These are phyloP conservation scores for Neophaeococcomyces aloes DNA, from an alignment of 2,329 filamentous ascomycete genomes.

Conservation along the genomic window DNA sequence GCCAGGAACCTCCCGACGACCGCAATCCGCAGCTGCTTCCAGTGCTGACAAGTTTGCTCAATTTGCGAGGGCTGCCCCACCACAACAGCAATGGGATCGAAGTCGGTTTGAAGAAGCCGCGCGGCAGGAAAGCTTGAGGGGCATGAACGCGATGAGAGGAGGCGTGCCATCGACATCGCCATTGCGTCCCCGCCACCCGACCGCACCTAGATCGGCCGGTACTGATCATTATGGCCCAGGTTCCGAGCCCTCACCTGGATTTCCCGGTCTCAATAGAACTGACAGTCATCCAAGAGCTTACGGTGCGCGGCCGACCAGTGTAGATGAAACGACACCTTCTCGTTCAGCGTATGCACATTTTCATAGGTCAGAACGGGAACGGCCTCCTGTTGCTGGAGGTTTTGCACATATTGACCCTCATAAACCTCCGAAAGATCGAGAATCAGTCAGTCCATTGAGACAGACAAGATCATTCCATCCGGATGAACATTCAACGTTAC, in stretches of 20 bases:
- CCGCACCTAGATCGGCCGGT: constrained; percentile 15
- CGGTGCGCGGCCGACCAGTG: constrained; percentile 47
- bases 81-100: constrained; percentile 16
- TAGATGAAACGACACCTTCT: constrained; percentile 47
- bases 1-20: constrained; percentile 9
- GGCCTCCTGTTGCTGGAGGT: constrained; percentile 9
- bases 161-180: constrained; percentile 13
- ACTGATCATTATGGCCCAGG: constrained; percentile 9
- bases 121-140: constrained; percentile 17
- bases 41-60: constrained; percentile 20
- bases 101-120: constrained; percentile 16
- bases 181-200: constrained; percentile 16
- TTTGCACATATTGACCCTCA: constrained; percentile 13
- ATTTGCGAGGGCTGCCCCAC: constrained; percentile 17
- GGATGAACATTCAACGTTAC: constrained; percentile 25
- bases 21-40: constrained; percentile 11
- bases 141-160: constrained; percentile 18
- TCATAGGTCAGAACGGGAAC: constrained; percentile 13
- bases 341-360: constrained; percentile 38
- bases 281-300: constrained; percentile 42
- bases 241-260: constrained; percentile 23
- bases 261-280: constrained; percentile 27
- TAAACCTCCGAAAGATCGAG: constrained; percentile 11
- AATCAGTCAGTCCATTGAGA: constrained; percentile 29
- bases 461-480: constrained; percentile 27